A percentile compares a stretch with the other conserved stretches of the same genome.
phyloP scores from a whole-genome alignment of 108 stramenopile genomes.

The Fragilariopsis cylindrus region DNA sequence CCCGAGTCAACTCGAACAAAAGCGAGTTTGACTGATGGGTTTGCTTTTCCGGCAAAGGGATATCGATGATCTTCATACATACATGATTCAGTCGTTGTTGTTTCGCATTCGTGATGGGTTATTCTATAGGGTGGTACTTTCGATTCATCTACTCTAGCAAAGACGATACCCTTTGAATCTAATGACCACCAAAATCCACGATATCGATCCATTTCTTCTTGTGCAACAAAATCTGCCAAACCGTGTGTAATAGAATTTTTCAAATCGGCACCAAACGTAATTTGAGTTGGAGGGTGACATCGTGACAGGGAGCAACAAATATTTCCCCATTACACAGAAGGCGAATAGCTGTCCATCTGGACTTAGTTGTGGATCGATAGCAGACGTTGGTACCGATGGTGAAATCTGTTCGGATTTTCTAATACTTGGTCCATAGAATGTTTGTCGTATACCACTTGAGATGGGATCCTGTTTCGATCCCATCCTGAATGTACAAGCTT shows the following conservation, averaged over 20 bases:
- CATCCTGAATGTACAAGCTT: slow-evolving; percentile 66
- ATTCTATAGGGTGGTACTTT: slow-evolving; percentile 84
- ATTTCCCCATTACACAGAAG: slow-evolving; percentile 62
- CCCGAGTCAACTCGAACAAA: slow-evolving; percentile 48
- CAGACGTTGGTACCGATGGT: slow-evolving; percentile 23
- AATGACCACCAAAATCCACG: slow-evolving; percentile 91
- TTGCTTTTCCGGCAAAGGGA: slow-evolving; percentile 90
- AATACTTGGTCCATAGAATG: slow-evolving; percentile 27
- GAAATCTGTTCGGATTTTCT: slow-evolving; percentile 21
- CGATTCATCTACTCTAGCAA: slow-evolving; percentile 83
- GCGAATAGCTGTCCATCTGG: slow-evolving; percentile 68
- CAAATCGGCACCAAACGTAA: slow-evolving; percentile 49
- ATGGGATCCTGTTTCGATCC: slow-evolving; percentile 30
- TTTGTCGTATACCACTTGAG: slow-evolving; percentile 54
- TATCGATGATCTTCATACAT: slow-evolving; percentile 90
- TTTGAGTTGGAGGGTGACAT: slow-evolving; percentile 36
- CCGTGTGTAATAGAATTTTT: slow-evolving; percentile 76
- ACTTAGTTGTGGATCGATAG: slow-evolving; percentile 68
- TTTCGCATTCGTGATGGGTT: slow-evolving; percentile 64
- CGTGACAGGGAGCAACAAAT: slow-evolving; percentile 41
- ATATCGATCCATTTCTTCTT: slow-evolving; percentile 97
- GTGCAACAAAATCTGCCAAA: slow-evolving; percentile 90
- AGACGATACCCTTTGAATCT: slow-evolving; percentile 63
- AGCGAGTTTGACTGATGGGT: slow-evolving; percentile 77
- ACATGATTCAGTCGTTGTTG: slow-evolving; percentile 25